Conservation (phyloP, 2,329 filamentous ascomycete species). For the Monosporascus sp. region DNA sequence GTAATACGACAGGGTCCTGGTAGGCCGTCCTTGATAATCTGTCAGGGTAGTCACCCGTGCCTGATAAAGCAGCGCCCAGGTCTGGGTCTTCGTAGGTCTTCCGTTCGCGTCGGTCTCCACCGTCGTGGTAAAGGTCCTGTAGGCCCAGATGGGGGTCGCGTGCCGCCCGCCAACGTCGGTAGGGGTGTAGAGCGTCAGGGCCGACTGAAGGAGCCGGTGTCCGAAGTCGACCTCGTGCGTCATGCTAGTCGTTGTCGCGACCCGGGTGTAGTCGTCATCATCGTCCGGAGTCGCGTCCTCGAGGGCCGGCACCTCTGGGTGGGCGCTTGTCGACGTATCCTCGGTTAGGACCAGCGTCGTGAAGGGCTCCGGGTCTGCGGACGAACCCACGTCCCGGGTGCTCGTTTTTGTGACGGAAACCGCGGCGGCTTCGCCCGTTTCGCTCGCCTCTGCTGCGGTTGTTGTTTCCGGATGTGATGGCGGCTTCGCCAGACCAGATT, state of each 20-base stretch:
- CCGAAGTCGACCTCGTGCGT: neutral
- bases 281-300: neutral
- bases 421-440: neutral
- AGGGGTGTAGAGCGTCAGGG: slow-evolving; percentile 3
- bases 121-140: neutral
- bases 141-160: slow-evolving; percentile 9
- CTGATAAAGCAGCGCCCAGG: neutral
- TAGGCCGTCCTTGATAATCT: slow-evolving; percentile 16
- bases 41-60: slow-evolving; percentile 12
- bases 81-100: slow-evolving; percentile 10
- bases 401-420: neutral
- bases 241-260: too few species aligned
- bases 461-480: neutral
- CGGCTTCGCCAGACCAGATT: too few species aligned
- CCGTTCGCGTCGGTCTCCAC: slow-evolving; percentile 10
- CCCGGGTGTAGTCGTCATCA: neutral
- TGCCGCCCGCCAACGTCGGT: slow-evolving; percentile 2
- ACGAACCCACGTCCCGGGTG: neutral
- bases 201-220: neutral
- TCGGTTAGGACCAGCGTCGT: neutral
- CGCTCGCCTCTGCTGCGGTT: neutral
- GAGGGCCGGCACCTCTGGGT: neutral
- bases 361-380: neutral
- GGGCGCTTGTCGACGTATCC: neutral
- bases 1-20: slow-evolving; percentile 16